Base-by-base conservation (phyloP, 805 yeast species). In the Metschnikowia proteae region DNA sequence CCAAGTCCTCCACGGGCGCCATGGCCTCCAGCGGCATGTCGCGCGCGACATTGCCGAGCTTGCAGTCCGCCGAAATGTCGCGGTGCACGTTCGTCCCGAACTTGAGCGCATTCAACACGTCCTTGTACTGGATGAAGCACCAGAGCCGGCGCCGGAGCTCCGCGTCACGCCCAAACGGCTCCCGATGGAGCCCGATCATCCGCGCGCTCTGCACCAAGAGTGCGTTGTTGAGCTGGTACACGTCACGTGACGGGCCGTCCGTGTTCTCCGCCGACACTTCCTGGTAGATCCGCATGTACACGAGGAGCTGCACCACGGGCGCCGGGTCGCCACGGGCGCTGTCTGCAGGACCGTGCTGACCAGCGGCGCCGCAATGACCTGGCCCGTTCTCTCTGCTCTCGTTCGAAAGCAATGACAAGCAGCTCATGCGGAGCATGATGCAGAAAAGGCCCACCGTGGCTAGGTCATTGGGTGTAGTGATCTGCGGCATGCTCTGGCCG, bases 191-290 rank as follows among this genome's bases (percentile, higher is more conserved):
- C 10, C 58, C 59, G 11, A 52, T 39, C 25, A 48, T 36, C 38
- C 49, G 46, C 1, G 53, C 59, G 52, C 54, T 56, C 39, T 54
- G 59, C 11, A 54, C 46, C 31, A 57, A 28, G 9, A 52, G 47
- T 3, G 59, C 58, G 27, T 49, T 48, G 39, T 51, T 52, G 29
- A 54, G 49, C 42, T 50, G 59, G 47, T 45, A 52, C 38, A 48
- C 46, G 43, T 56, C 55, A 6, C 57, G 43, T 8, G 47, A 51
- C 6, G 59, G 59, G 6, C 60, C 60, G 9, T 57, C 60, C 5
- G 54, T 43, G 25, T 56, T 51, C 13, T 57, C 60, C 5, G 60
- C 59, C 1, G 59, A 56, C 6, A 52, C 8, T 25, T 46, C 48
- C 49, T 50, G 44, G 47, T 57, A 57, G 17, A 52, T 39, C 6